Evolutionary conservation across 306 rosid species (phyloP).

Genomic region (Gastrolobium villosum): DNA sequence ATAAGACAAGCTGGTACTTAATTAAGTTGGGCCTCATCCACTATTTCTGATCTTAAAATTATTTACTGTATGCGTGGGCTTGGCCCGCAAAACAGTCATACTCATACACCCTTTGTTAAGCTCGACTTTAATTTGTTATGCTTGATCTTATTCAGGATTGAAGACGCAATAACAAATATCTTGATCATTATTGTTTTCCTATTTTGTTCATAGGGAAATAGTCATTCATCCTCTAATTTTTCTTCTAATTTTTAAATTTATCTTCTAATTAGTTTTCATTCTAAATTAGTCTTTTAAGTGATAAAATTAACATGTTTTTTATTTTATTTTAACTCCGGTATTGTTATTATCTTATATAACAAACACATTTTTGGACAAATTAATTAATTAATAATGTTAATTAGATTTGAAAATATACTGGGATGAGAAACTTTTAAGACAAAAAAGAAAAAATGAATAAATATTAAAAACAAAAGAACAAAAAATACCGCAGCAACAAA

Average conservation of each 20-base stretch:
- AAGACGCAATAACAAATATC: no score
- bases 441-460: no score
- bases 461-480: no score
- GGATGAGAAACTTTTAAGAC: no score
- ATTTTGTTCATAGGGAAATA: background rate
- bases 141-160: no score
- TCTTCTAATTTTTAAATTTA: no score
- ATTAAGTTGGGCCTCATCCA: slow-evolving; percentile 6
- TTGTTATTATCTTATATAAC: no score
- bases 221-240: background rate
- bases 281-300: background rate
- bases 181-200: no score
- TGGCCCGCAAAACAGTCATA: background rate
- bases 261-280: background rate
- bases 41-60: background rate
- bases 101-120: background rate
- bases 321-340: background rate
- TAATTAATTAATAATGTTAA: no score
- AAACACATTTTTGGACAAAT: no score
- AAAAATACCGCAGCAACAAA: no score
- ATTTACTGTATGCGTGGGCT: background rate
- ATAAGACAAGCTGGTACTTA: background rate
- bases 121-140: background rate
- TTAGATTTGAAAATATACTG: no score
- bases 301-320: background rate